phyloP scores from a whole-genome alignment of 305 asterid genomes.

The Fraxinus sp. region DNA sequence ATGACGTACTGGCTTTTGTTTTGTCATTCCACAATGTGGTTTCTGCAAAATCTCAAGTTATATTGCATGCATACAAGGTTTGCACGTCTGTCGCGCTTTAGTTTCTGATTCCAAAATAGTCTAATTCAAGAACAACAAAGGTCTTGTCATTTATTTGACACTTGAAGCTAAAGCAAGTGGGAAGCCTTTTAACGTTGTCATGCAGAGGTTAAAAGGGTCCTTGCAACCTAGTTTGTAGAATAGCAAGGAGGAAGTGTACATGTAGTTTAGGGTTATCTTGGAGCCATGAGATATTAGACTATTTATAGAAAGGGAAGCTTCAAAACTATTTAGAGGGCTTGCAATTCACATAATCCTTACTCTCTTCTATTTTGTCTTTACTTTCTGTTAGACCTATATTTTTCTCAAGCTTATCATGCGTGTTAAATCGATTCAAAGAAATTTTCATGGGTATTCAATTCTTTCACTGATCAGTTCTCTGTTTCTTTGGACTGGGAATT shows the following conservation, averaged over 20 bases:
- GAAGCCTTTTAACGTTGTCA: not conserved
- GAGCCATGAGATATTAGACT: not conserved
- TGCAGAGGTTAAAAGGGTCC: not conserved
- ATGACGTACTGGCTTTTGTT: not conserved
- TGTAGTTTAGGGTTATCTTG: not conserved
- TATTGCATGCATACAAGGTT: not conserved
- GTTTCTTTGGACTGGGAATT: not conserved
- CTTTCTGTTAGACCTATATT: not conserved
- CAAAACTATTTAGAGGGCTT: not conserved
- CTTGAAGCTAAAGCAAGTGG: conserved; percentile 6
- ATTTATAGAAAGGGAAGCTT: not conserved
- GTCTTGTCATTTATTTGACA: not conserved
- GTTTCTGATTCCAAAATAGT: not conserved
- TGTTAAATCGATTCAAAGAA: not conserved
- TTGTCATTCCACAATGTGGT: not conserved
- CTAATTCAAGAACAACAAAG: not conserved
- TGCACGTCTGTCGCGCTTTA: not conserved
- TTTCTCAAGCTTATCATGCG: not conserved
- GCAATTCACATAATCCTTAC: not conserved
- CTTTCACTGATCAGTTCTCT: not conserved
- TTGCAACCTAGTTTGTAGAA: not conserved
- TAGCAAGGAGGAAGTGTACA: not conserved
- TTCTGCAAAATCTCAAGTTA: not conserved
- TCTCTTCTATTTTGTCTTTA: not conserved
- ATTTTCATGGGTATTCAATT: not conserved